These are phyloP conservation scores for Iris macrosiphon DNA, from an alignment of 106 monocot genomes.

Conservation along the genomic window DNA sequence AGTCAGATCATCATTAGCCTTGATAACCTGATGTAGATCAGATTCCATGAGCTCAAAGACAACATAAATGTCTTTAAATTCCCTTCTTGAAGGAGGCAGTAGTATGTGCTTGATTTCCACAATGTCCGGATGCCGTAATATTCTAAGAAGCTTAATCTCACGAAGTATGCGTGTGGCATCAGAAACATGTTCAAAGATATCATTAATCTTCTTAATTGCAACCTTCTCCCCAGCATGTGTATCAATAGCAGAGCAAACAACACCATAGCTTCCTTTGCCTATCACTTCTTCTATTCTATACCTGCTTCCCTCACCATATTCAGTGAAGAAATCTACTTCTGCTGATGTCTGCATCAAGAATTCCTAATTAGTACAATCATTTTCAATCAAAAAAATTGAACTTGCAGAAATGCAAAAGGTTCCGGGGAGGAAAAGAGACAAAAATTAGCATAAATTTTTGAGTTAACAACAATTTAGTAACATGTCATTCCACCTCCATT, in stretches of 20 bases:
- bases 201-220: slow-evolving; percentile 65
- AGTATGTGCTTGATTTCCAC: slow-evolving; percentile 68
- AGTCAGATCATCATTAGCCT: slow-evolving; percentile 66
- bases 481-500: no score
- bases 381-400: no score
- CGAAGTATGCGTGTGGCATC: slow-evolving; percentile 65
- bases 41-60: slow-evolving; percentile 57
- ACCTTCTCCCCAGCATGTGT: slow-evolving; percentile 54
- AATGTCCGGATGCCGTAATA: slow-evolving; percentile 64
- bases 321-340: slow-evolving; percentile 56
- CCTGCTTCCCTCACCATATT: slow-evolving; percentile 58
- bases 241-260: slow-evolving; percentile 64
- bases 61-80: slow-evolving; percentile 70
- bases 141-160: slow-evolving; percentile 65
- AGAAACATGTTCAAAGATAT: slow-evolving; percentile 69
- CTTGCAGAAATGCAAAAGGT: no score
- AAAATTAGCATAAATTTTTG: no score
- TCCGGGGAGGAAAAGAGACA: no score
- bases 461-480: no score
- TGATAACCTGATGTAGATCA: slow-evolving; percentile 68
- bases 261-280: slow-evolving; percentile 70
- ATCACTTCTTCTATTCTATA: slow-evolving; percentile 64
- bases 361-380: no score
- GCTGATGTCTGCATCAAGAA: slow-evolving; percentile 31
- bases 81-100: slow-evolving; percentile 56